Evolutionary conservation across 2,329 filamentous ascomycete species (phyloP), one percentile per base, ranked within the genome.

Genomic region (Scedosporium apiospermum): DNA sequence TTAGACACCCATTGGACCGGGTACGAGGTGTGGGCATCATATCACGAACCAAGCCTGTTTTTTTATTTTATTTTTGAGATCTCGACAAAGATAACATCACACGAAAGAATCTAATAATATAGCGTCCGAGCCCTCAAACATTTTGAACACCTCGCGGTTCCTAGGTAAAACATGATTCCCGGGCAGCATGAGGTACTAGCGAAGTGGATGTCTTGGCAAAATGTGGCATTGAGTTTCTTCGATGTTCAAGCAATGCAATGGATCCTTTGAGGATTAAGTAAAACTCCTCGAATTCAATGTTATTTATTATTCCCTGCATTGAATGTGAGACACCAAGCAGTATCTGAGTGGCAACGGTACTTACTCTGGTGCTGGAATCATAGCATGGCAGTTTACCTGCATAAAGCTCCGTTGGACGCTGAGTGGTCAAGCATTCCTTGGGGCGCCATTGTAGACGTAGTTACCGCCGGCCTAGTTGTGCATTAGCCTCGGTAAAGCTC

Each of bases 261-360:
- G 10, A 12, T 38, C 10, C 10, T n/a, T 18, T n/a, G 42, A 46
- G 42, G 44, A 49, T 49, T 49, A 49, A 21, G n/a, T 49, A 49
- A 49, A n/a, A 21, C 44, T 49, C 44, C n/a, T 38, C 34, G 26
- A 58, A 10, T 6, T 9, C 16, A 21, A 58, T 58, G n/a, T 58
- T 42, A 38, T 57, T 38, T 60, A n/a, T 46, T 21, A 60, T 46
- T 60, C 42, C 58, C 14, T 26, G 58, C 58, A 60, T 60, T n/a
- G 18, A 18, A 60, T 6, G 41, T 46, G 26, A 60, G 58, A 60
- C 58, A 60, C 44, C 38, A 60, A 14, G 58, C 58, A 44, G 41
- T 30, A 59, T n/a, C 58, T 23, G 44, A 9, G 38, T 41, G 23
- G 42, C 38, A 49, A 14, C 10, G 26, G 9, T 26, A 30, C 23